Evolutionary conservation across 768 basidiomycete species (phyloP).

Genomic region (Lentinula guzmanii): DNA sequence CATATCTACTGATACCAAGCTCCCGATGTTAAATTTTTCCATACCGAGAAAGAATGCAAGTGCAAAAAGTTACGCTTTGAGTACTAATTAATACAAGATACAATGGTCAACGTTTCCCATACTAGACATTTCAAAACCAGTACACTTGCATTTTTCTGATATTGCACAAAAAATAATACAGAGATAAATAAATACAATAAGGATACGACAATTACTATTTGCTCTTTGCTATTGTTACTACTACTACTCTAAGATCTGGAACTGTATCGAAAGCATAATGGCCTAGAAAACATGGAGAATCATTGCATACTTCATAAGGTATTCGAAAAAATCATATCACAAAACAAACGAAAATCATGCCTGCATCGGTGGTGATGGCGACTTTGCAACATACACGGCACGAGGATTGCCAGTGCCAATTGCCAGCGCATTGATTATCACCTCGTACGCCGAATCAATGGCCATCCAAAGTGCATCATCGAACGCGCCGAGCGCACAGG

Average conservation of each 20-base stretch:
- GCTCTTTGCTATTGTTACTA: neutral
- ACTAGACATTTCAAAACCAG: neutral
- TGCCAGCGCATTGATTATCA: conserved; percentile 55
- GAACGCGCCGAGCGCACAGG: conserved; percentile 60
- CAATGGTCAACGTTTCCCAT: no score
- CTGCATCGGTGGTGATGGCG: neutral
- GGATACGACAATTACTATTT: neutral
- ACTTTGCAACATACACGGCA: conserved; percentile 1
- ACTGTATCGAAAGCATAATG: neutral
- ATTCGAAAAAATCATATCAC: neutral
- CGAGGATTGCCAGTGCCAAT: conserved; percentile 35
- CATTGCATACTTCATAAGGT: neutral
- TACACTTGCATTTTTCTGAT: no score
- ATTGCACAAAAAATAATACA: neutral
- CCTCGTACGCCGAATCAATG: conserved; percentile 64
- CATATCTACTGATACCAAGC: no score
- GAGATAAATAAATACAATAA: neutral
- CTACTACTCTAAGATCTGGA: neutral
- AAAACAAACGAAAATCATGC: neutral
- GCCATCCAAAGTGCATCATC: conserved; percentile 62
- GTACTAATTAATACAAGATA: no score
- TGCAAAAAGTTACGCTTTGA: no score
- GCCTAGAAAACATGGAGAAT: neutral
- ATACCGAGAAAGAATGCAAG: no score
- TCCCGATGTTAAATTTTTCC: no score